A percentile compares a stretch with the other conserved stretches of the same genome.
Conservation (phyloP, 2,329 filamentous ascomycete species). For the Plectosphaerella plurivora region DNA sequence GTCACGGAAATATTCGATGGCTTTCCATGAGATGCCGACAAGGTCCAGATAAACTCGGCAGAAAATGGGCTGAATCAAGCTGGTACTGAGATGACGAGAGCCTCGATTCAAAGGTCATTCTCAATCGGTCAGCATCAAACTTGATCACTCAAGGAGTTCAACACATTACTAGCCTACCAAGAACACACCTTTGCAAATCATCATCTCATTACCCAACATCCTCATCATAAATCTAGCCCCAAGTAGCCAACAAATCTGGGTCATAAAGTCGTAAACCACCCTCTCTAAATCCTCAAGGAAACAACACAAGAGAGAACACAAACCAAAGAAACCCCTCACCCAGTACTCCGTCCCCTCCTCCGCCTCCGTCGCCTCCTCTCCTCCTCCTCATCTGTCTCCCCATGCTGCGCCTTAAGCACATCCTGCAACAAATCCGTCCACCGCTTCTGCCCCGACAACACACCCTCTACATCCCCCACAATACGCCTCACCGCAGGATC, state of each 20-base stretch:
- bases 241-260: neutral
- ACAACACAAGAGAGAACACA: slow-evolving; percentile 4
- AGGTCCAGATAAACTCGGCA: too few relatives aligned
- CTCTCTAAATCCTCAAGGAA: neutral
- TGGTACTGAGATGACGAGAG: too few relatives aligned
- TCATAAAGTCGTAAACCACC: neutral
- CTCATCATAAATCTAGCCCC: too few relatives aligned
- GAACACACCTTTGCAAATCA: too few relatives aligned
- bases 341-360: slow-evolving; percentile 11
- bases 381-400: slow-evolving; percentile 8
- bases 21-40: too few relatives aligned
- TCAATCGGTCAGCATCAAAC: too few relatives aligned
- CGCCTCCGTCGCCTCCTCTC: slow-evolving; percentile 13
- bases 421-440: slow-evolving; percentile 25
- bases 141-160: too few relatives aligned
- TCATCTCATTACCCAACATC: too few relatives aligned
- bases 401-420: slow-evolving; percentile 14
- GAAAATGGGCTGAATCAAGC: too few relatives aligned
- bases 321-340: slow-evolving; percentile 7
- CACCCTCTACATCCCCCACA: slow-evolving; percentile 28
- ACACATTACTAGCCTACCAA: too few relatives aligned
- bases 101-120: too few relatives aligned
- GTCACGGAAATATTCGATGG: too few relatives aligned
- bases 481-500: slow-evolving; percentile 32
- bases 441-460: slow-evolving; percentile 22